phyloP scores from a whole-genome alignment of 805 yeast genomes.

The Yarrowia hollandica region DNA sequence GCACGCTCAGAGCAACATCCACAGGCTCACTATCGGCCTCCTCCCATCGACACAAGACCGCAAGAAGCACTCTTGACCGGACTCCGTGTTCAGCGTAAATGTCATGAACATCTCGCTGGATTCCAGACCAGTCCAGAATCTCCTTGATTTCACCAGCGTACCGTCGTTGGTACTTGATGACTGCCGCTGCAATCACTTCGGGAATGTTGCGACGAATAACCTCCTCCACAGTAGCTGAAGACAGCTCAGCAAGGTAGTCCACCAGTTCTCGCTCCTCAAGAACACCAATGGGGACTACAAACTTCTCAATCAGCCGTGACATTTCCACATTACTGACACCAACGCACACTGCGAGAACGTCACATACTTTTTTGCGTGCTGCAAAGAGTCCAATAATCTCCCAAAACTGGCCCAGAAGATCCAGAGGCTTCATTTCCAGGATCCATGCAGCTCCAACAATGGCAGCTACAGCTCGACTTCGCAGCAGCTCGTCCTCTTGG shows the following conservation, averaged over 20 bases:
- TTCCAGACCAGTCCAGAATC: constrained; percentile 3
- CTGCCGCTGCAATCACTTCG: constrained; percentile 18
- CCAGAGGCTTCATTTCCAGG: constrained; percentile 1
- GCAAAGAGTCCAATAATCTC: constrained; percentile 26
- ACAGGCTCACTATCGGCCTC: constrained; percentile 12
- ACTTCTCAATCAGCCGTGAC: not conserved
- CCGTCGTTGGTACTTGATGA: constrained; percentile 3
- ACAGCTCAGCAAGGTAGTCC: constrained; percentile 6
- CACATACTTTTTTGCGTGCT: not conserved
- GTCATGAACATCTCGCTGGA: not conserved
- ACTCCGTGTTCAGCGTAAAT: constrained; percentile 6
- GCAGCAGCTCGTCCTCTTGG: constrained; percentile 2
- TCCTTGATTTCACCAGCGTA: constrained; percentile 2
- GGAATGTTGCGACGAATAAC: constrained; percentile 3
- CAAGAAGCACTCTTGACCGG: not conserved
- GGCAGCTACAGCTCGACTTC: constrained; percentile 14
- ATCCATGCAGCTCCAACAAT: constrained; percentile 15
- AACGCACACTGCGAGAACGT: constrained; percentile 16
- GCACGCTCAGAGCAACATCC: not conserved
- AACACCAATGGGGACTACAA: constrained; percentile 9
- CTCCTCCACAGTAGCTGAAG: not conserved
- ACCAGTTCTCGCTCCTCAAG: not conserved
- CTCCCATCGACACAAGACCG: constrained; percentile 8
- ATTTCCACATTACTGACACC: not conserved
- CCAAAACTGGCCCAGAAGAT: constrained; percentile 10